Percentiles rank a stretch among this genome's conserved stretches.
Evolutionary conservation across 139 green algal species (phyloP).

Genomic region (Mychonastes homosphaera): DNA sequence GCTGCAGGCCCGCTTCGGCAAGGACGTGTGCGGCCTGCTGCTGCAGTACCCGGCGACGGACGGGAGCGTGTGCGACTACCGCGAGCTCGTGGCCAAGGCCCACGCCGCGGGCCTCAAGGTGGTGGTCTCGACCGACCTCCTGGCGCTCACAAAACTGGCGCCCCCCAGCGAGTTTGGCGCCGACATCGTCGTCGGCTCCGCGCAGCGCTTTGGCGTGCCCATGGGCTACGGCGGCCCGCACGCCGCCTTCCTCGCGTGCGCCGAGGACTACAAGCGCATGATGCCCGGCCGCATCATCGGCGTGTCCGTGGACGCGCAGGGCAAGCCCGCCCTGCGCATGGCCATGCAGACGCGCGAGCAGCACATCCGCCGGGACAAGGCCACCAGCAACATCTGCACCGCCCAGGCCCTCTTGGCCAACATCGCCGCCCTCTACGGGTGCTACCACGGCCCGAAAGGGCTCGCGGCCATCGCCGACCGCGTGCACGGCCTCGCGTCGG

Average conservation of each 20-base stretch:
- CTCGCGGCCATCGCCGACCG: constrained; percentile 81
- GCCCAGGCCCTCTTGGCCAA: constrained; percentile 96
- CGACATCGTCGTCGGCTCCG: constrained; percentile 93
- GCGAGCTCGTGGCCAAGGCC: constrained; percentile 35
- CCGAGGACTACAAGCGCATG: constrained; percentile 83
- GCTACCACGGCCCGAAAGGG: constrained; percentile 96
- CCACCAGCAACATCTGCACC: constrained; percentile 99
- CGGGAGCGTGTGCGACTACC: constrained; percentile 81
- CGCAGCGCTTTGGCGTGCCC: constrained; percentile 92
- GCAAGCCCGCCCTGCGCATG: constrained; percentile 90
- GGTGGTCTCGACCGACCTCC: constrained; percentile 83
- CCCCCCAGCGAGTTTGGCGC: constrained; percentile 95
- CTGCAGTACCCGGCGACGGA: constrained; percentile 95
- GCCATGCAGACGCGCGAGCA: constrained; percentile 99
- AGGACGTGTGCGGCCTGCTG: constrained; percentile 91
- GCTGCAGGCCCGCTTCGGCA: no score
- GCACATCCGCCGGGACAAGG: constrained; percentile 99
- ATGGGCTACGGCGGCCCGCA: constrained; percentile 99
- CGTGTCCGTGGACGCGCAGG: constrained; percentile 74
- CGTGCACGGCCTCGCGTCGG: constrained; percentile 70
- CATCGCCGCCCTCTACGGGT: constrained; percentile 92
- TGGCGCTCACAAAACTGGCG: constrained; percentile 86
- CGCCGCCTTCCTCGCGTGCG: constrained; percentile 93
- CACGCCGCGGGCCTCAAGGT: constrained; percentile 56
- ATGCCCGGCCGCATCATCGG: constrained; percentile 97